These are phyloP conservation scores for Rickenella mellea DNA, from an alignment of 768 basidiomycete genomes.

Conservation along the genomic window DNA sequence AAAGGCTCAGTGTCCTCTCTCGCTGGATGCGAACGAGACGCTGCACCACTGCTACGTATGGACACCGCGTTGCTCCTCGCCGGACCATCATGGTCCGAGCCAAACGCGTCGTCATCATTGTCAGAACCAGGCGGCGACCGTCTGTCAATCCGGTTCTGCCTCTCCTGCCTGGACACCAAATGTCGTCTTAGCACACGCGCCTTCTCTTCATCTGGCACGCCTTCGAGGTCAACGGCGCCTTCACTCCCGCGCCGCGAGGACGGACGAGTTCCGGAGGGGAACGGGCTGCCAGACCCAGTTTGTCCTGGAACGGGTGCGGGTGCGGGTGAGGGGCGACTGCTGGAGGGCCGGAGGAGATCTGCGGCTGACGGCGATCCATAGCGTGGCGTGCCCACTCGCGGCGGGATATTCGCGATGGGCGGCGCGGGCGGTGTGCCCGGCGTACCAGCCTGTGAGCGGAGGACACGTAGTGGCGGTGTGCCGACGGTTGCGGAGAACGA, in stretches of 20 bases:
- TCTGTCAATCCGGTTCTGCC: slow-evolving; percentile 22
- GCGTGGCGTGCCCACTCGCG: background rate
- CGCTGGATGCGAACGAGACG: slow-evolving; percentile 17
- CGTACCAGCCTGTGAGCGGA: no score
- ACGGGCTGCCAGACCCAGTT: background rate
- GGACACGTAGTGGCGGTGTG: background rate
- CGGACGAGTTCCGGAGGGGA: background rate
- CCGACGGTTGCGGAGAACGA: background rate
- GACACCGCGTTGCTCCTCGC: no score
- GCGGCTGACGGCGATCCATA: background rate
- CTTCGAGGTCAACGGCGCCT: slow-evolving; percentile 35
- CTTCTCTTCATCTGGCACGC: slow-evolving; percentile 75
- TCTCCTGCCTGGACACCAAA: slow-evolving; percentile 66
- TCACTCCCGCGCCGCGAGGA: background rate
- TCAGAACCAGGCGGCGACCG: slow-evolving; percentile 18
- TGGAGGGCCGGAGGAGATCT: background rate
- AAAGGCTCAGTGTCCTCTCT: slow-evolving; percentile 59
- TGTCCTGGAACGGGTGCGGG: background rate
- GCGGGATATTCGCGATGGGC: background rate
- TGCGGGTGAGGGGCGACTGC: background rate
- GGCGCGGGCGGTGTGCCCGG: background rate
- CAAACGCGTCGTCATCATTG: slow-evolving; percentile 8
- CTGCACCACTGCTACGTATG: background rate
- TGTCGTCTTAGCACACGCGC: slow-evolving; percentile 72
- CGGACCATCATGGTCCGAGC: slow-evolving; percentile 13